Evolutionary conservation across 179 eudicot genomes (phyloP).

Genomic region (Silene noctiflora): DNA sequence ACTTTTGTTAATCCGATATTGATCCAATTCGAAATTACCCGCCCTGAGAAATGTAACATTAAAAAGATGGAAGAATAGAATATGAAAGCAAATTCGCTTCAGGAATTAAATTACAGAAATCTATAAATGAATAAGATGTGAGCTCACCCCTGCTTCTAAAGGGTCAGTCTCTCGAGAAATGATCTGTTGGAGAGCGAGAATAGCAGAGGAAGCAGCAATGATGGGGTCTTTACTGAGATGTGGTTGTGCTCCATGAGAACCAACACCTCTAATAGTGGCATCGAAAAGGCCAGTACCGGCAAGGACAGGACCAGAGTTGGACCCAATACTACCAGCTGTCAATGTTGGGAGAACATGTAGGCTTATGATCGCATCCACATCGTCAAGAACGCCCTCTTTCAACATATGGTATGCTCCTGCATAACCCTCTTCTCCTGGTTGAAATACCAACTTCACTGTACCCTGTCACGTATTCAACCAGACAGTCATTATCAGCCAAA

Average conservation of each 20-base stretch:
- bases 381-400: slow-evolving; percentile 42
- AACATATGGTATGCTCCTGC: slow-evolving; percentile 54
- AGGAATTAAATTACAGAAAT: neutral
- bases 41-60: neutral
- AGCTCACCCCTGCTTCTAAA: slow-evolving; percentile 47
- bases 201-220: slow-evolving; percentile 52
- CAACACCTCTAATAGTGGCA: slow-evolving; percentile 47
- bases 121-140: neutral
- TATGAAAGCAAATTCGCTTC: neutral
- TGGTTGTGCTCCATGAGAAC: slow-evolving; percentile 65
- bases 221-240: slow-evolving; percentile 60
- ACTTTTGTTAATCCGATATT: too few relatives aligned
- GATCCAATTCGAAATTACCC: too few relatives aligned
- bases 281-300: slow-evolving; percentile 50
- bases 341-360: slow-evolving; percentile 45
- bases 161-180: slow-evolving; percentile 72
- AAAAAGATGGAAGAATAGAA: neutral
- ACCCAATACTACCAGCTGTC: slow-evolving; percentile 44
- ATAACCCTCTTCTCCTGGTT: slow-evolving; percentile 66
- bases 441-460: slow-evolving; percentile 56
- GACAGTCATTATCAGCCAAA: neutral
- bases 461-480: slow-evolving; percentile 31
- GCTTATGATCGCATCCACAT: slow-evolving; percentile 42
- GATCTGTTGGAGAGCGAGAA: slow-evolving; percentile 64
- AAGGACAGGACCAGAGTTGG: slow-evolving; percentile 46